phyloP scores from a whole-genome alignment of 208 protist genomes.

The Leishmania lainsoni region DNA sequence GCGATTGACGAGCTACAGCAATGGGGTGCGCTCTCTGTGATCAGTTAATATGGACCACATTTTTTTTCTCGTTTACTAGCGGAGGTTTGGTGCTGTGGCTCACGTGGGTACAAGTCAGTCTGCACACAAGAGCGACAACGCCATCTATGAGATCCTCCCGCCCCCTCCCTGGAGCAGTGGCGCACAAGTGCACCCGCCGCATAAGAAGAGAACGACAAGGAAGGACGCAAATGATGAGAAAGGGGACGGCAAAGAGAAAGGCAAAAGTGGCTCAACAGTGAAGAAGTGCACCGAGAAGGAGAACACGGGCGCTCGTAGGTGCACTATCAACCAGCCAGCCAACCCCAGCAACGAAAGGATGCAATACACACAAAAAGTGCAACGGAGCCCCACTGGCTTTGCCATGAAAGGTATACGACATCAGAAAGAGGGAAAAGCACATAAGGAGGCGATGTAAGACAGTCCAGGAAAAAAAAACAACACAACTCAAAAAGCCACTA shows the following conservation, averaged over 20 bases:
- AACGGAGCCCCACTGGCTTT: neutral
- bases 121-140: too few relatives aligned
- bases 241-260: neutral
- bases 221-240: neutral
- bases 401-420: neutral
- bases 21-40: neutral
- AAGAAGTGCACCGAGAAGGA: neutral
- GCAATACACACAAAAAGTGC: neutral
- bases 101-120: neutral
- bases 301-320: neutral
- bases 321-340: neutral
- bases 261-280: neutral
- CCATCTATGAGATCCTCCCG: too few relatives aligned
- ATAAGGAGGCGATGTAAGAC: neutral
- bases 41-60: neutral
- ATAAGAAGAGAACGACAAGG: neutral
- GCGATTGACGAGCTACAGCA: neutral
- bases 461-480: neutral
- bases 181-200: neutral
- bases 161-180: neutral
- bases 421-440: neutral
- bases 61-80: neutral
- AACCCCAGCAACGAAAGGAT: neutral
- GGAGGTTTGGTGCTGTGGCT: neutral
- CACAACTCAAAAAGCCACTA: neutral